Evolutionary conservation across 768 basidiomycete genomes (phyloP).

Genomic region (Trametes gibbosa): DNA sequence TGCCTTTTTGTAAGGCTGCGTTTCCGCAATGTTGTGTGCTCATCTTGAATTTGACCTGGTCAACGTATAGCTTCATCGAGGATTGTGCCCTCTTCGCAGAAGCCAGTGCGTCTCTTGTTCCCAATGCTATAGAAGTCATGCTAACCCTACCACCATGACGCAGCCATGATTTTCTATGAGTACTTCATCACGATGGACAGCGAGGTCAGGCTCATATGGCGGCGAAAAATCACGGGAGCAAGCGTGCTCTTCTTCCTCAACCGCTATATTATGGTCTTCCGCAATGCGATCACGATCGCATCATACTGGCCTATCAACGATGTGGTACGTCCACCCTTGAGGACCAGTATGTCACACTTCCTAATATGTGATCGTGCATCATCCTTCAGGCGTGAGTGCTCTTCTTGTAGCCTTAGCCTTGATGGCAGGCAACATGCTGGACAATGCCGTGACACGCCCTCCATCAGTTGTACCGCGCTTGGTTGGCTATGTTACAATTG

Average conservation of each 20-base stretch:
- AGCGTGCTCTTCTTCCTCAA: slow-evolving; percentile 13
- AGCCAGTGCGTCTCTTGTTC: neutral
- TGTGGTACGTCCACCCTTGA: neutral
- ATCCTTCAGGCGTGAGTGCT: neutral
- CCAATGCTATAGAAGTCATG: too few relatives aligned
- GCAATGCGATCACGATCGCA: neutral
- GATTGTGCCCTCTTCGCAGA: neutral
- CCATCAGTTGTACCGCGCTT: neutral
- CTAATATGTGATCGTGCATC: neutral
- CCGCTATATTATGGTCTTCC: slow-evolving; percentile 8
- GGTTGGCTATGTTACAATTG: too few relatives aligned
- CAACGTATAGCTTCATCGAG: neutral
- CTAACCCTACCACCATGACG: neutral
- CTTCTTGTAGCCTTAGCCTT: neutral
- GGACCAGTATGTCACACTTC: neutral
- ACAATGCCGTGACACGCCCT: too few relatives aligned
- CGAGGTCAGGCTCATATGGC: slow-evolving; percentile 13
- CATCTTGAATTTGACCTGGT: too few relatives aligned
- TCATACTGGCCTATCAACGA: neutral
- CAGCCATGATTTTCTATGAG: slow-evolving; percentile 12
- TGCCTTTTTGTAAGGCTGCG: neutral
- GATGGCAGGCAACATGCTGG: neutral
- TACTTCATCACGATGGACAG: slow-evolving; percentile 10
- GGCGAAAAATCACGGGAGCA: slow-evolving; percentile 12
- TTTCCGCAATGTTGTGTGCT: neutral